phyloP scores from a whole-genome alignment of 495 filamentous ascomycete genomes.

The Penicillium ochrochloron region DNA sequence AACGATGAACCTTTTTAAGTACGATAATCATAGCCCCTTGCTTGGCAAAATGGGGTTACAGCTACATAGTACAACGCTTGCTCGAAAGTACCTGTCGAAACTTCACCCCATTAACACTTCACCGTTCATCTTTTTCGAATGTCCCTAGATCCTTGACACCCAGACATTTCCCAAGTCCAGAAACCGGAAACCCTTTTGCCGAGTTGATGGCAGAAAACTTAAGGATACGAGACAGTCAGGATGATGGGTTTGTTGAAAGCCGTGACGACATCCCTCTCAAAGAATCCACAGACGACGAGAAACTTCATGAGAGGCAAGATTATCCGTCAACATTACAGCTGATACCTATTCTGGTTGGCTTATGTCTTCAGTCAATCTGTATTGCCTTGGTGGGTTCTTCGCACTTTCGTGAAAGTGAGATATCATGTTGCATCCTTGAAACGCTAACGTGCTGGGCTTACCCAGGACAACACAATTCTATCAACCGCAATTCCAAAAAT shows the following conservation, averaged over 20 bases:
- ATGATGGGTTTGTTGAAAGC: constrained; percentile 17
- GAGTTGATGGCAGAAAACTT: constrained; percentile 19
- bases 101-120: neutral
- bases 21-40: constrained; percentile 3
- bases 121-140: constrained; percentile 7
- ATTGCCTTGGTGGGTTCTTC: constrained; percentile 59
- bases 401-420: too few species aligned
- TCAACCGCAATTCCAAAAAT: constrained; percentile 86
- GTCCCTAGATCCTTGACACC: neutral
- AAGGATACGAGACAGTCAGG: constrained; percentile 17
- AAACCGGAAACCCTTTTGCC: constrained; percentile 10
- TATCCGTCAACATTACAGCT: constrained; percentile 59
- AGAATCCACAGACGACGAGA: constrained; percentile 17
- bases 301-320: constrained; percentile 41
- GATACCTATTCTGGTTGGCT: constrained; percentile 58
- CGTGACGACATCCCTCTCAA: constrained; percentile 34
- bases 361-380: constrained; percentile 67
- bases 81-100: neutral
- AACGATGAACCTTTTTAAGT: neutral
- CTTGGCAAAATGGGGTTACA: constrained; percentile 8
- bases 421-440: neutral
- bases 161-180: constrained; percentile 12
- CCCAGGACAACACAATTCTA: constrained; percentile 77
- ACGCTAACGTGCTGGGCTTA: neutral
- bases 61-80: too few species aligned